phyloP scores from a whole-genome alignment of 192 early-diverging fungal genomes.

The Coemansia umbellata region DNA sequence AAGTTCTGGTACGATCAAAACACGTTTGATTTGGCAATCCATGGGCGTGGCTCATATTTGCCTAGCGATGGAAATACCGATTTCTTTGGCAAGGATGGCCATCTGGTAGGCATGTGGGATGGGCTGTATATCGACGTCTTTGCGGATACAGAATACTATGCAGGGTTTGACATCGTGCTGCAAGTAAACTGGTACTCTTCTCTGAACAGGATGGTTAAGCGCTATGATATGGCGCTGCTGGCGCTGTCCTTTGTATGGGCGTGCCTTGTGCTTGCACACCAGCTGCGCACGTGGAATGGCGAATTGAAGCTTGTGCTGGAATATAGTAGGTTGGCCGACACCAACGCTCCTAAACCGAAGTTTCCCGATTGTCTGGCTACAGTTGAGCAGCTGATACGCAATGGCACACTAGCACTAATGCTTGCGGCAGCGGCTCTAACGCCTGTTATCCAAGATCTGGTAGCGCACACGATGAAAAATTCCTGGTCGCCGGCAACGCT shows the following conservation, averaged over 20 bases:
- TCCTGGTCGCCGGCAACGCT: conserved; percentile 20
- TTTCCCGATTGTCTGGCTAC: conserved; percentile 34
- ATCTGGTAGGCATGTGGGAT: conserved; percentile 18
- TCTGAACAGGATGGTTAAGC: conserved; percentile 62
- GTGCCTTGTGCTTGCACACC: conserved; percentile 51
- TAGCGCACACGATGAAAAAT: conserved; percentile 10
- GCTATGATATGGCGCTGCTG: conserved; percentile 67
- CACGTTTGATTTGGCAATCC: conserved; percentile 37
- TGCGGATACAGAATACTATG: conserved; percentile 24
- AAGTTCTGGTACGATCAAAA: conserved; percentile 43
- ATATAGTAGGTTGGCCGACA: background rate
- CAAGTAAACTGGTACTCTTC: conserved; percentile 66
- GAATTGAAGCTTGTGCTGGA: background rate
- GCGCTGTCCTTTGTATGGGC: conserved; percentile 65
- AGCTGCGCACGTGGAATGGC: conserved; percentile 35
- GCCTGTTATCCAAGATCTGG: conserved; percentile 24
- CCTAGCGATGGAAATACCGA: conserved; percentile 15
- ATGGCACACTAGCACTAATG: conserved; percentile 22
- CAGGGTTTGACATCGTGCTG: conserved; percentile 43
- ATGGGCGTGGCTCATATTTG: conserved; percentile 48
- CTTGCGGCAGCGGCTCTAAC: conserved; percentile 12
- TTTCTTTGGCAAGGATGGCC: background rate
- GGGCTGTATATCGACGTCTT: conserved; percentile 44
- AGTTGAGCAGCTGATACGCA: conserved; percentile 39
- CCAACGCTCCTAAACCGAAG: background rate